Base-by-base conservation (phyloP, 2,329 filamentous ascomycete genomes). In the Paracoccidioides lutzii region DNA sequence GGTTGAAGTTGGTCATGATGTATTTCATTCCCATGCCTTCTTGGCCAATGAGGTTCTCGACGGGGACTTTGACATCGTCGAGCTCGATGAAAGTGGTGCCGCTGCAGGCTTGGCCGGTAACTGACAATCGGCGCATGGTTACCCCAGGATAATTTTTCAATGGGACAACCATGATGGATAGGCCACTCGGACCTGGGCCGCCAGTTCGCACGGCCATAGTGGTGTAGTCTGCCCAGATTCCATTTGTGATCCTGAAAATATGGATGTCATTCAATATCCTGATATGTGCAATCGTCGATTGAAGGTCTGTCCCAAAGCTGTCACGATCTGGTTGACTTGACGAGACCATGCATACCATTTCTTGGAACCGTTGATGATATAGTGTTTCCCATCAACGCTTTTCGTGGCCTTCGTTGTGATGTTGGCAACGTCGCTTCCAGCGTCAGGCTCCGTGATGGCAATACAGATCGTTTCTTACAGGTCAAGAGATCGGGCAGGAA, bases 1-100 rank as follows among this genome's bases (percentile, higher is more conserved):
- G 85, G 71, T 89, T 89, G 78, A 89, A 89, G 71, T 89, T 87
- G 54, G 81, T 84, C 83, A 87, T 87, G 64, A 86, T 80, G 64
- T 87, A 86, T 57, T 75, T 78, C 84, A 90, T 88, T 4, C 86
- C 86, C 63, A 79, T 73, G 9, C 84, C 85, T 67, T 89, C 85
- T 22, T 75, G 62, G 3, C 85, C 86, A 56, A 90, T 81, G 6
- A 89, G 69, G 65, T 89, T 88, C 63, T 80, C 78, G 0, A 81
- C 77, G 0, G 85, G 85, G 0, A 90, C 85, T 56, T 81, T 77
- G 22, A 89, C 86, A 54, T 89, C 84, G 63, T 88, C 85, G 1
- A 90, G 75, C 65, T 87, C 84, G 62, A 90, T 88, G 67, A 81
- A 89, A 0, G 86, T 87, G 1, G 85, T 89, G 2, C 85, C 86